Evolutionary conservation across 305 asterid genomes (phyloP), one percentile per base, ranked within the genome.

Genomic region (Fraxinus velutina): DNA sequence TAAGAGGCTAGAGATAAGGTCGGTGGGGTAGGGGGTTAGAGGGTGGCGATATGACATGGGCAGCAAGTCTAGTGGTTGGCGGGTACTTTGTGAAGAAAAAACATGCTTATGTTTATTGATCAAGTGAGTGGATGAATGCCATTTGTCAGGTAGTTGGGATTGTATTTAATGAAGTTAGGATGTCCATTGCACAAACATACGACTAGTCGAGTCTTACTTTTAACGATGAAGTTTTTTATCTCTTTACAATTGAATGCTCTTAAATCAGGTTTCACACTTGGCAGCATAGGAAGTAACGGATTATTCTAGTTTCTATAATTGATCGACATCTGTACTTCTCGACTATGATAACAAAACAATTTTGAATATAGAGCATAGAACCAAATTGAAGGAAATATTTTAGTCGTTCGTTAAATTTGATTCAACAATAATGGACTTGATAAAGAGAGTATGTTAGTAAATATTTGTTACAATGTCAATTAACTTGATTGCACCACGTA

Each of bases 91-190:
- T 17, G 70, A 21, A 22, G 30, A 42, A 50, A 27, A 47, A 24
- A 5, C 1, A 21, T 29, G 57, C 2, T 22, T 9, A 37, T 3
- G 7, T 37, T 42, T 21, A 17, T 37, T 22, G 78, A 64, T 60
- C 47, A 2, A 27, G 76, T 0, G 1, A 2, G 44, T 1, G 74
- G 66, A 57, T 24, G 79, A 60, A 21, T 21, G 79, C 75, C 83
- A 80, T 5, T 24, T 74, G 79, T 74, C 17, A n/a, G 19, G 19
- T 57, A 7, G 83, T 74, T 80, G 75, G 66, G 17, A 73, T 30
- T 50, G 52, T 24, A 57, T 55, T 80, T 8, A 74, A 74, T 80
- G 75, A 36, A 80, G 83, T 80, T 80, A 55, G 79, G 17, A 66
- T n/a, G n/a, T 22, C 2, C n/a, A 57, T 0, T 9, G 17, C 30